These are phyloP conservation scores for Arctostaphylos glauca DNA, from an alignment of 148 eudicot genomes.

Conservation along the genomic window DNA sequence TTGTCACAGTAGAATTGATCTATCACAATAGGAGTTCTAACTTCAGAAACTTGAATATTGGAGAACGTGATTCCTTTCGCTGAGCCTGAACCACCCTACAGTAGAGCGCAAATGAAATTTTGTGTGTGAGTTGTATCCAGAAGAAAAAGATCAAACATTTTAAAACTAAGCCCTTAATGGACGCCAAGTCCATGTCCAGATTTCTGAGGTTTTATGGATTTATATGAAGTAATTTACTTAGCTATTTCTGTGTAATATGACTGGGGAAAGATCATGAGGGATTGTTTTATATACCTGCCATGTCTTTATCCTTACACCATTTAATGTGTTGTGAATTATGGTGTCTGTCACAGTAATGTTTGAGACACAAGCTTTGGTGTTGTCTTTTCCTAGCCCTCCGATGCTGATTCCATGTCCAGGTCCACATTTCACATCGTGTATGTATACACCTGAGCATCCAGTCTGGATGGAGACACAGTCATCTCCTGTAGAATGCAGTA, in stretches of 20 bases:
- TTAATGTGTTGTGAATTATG: conserved; percentile 66
- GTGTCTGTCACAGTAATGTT: conserved; percentile 75
- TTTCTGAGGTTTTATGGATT: not conserved
- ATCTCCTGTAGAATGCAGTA: conserved; percentile 58
- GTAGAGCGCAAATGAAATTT: not conserved
- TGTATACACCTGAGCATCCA: conserved; percentile 74
- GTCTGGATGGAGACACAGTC: conserved; percentile 93
- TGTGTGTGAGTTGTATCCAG: not conserved
- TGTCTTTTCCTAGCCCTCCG: conserved; percentile 85
- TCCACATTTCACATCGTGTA: conserved; percentile 81
- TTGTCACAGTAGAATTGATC: conserved; percentile 94
- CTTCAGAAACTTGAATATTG: conserved; percentile 77
- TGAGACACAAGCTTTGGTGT: conserved; percentile 82
- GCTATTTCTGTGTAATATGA: not conserved
- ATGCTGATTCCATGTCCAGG: conserved; percentile 99
- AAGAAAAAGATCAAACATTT: not conserved
- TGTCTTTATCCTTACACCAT: conserved; percentile 90
- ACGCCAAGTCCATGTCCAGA: not conserved
- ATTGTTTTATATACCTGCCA: conserved; percentile 74
- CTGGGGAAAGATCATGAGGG: not conserved
- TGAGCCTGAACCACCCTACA: conserved; percentile 92
- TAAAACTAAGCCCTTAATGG: not conserved
- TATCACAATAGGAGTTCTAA: conserved; percentile 73
- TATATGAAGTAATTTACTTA: too few relatives aligned
- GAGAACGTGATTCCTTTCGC: conserved; percentile 75